Base-by-base conservation (phyloP, 2,329 filamentous ascomycete genomes). In the Claviceps sp. region DNA sequence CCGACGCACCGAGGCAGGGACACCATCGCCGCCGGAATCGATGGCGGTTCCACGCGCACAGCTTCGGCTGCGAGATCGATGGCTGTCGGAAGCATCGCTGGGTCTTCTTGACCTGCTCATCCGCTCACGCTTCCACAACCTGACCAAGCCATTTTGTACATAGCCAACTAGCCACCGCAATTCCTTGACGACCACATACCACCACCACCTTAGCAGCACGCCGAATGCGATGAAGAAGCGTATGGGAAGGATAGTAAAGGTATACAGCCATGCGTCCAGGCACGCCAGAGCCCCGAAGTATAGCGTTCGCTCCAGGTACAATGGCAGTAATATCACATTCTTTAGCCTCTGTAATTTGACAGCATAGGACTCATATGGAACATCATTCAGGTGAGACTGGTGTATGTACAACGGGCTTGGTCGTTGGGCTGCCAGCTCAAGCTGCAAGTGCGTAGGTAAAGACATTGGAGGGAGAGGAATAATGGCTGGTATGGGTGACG, bases 191-290 rank as follows among this genome's bases (percentile, higher is more conserved):
- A 91, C 59, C 22, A 89, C 79, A 37, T 85, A 79, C 2, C 68
- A 75, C 87, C 88, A 95, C 77, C 90, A 97, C 54, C 79, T 77
- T 9, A 81, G 66, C 26, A 98, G 70, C 2, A 97, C 82, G 20
- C 80, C 81, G 0, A 91, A 61, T 1, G 93, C 91, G 54, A 90
- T 85, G 51, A 86, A 66, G 60, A 98, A 97, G 2, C 93, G 80
- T 54, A 98, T 76, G 0, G 93, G 93, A 0, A 98, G 72, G 45
- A 98, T 95, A 0, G 93, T 98, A 60, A 98, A 94, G 0, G 89
- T 94, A 69, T 96, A 93, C 1, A 98, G 78, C 89, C 91, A 98
- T 1, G 91, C 87, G 65, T 98, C 93, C 5, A 98, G 74, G 67
- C 93, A 98, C 6, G 91, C 90, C 37, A 97, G 69, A 0, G 87